Base-by-base conservation (phyloP, 2,329 filamentous ascomycete species). In the Alternaria sp. region DNA sequence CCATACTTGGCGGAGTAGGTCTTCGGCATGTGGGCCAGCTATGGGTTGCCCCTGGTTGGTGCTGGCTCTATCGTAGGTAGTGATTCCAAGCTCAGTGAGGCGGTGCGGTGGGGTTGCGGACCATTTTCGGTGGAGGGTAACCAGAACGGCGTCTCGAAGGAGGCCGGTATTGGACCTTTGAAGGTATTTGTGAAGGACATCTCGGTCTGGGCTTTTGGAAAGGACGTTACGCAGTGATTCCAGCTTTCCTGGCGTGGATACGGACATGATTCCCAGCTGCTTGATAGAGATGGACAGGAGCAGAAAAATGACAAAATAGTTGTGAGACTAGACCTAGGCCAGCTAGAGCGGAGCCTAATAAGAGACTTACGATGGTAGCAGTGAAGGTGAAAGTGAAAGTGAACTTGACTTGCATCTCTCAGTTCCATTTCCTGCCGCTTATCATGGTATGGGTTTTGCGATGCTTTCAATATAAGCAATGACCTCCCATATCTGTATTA, bases 1-100 rank as follows among this genome's bases (percentile, higher is more conserved):
- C 54, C 63, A 67, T 2, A 67, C 28, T n/a, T 58, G 16, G 7
- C 55, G 46, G 1, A 70, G 46, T 18, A 67, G 28, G 18, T 65
- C 48, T 30, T 72, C 61, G 2, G 61, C 66, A 27, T 70, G 69
- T 0, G 63, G 60, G 22, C 67, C 64, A 2, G 62, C 46, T 10
- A 14, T 55, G n/a, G 58, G 34, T 11, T 45, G 20, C 4, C 44
- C 54, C 10, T 57, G 27, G 5, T 57, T 53, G 4, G 59, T 22
- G 7, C 48, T 25, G n/a, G 27, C 32, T 10, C 60, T 22, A 16
- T 66, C 46, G 48, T 64, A 67, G 27, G 62, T 67, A 3, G 64
- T 55, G 28, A 70, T 60, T 7, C 69, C 68, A 4, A 70, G 51
- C 10, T 66, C 68, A n/a, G 57, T 62, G 30, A 66, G 54, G 18